These are phyloP conservation scores for Pichia sp. DNA, from an alignment of 1,139 yeast genomes.

Conservation along the genomic window DNA sequence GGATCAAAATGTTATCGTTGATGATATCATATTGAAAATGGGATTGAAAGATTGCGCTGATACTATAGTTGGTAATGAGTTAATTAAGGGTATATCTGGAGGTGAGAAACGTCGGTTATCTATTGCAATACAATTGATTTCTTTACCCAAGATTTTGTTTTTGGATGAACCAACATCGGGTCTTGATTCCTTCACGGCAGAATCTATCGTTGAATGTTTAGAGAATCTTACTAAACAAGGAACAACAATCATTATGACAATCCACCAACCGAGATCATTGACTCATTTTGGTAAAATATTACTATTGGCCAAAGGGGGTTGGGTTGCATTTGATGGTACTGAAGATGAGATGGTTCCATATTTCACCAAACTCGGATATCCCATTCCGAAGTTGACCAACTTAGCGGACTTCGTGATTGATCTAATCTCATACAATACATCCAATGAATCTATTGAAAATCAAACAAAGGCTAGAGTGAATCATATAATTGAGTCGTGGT, in stretches of 20 bases:
- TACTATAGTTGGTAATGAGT: constrained; percentile 65
- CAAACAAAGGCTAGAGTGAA: constrained; percentile 35
- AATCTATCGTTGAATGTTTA: constrained; percentile 57
- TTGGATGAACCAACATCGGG: constrained; percentile 91
- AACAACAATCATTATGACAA: constrained; percentile 69
- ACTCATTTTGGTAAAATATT: constrained; percentile 58
- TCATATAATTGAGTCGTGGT: constrained; percentile 37
- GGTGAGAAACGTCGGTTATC: constrained; percentile 83
- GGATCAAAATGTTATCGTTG: constrained; percentile 36
- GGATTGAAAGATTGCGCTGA: constrained; percentile 77
- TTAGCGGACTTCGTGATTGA: constrained; percentile 72
- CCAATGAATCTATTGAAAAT: constrained; percentile 34
- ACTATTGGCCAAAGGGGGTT: constrained; percentile 66
- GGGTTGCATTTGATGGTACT: constrained; percentile 60
- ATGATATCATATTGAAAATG: constrained; percentile 53
- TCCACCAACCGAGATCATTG: constrained; percentile 78
- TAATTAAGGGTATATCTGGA: constrained; percentile 75
- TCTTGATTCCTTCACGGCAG: constrained; percentile 71
- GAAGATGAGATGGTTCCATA: constrained; percentile 35
- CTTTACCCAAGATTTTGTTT: constrained; percentile 62
- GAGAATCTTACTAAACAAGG: constrained; percentile 45
- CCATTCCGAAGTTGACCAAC: constrained; percentile 54
- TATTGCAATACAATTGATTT: constrained; percentile 69
- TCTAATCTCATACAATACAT: constrained; percentile 51
- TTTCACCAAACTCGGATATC: constrained; percentile 42